These are phyloP conservation scores for Phlyctochytrium planicorne DNA, from an alignment of 192 early-diverging fungal species.

Conservation along the genomic window DNA sequence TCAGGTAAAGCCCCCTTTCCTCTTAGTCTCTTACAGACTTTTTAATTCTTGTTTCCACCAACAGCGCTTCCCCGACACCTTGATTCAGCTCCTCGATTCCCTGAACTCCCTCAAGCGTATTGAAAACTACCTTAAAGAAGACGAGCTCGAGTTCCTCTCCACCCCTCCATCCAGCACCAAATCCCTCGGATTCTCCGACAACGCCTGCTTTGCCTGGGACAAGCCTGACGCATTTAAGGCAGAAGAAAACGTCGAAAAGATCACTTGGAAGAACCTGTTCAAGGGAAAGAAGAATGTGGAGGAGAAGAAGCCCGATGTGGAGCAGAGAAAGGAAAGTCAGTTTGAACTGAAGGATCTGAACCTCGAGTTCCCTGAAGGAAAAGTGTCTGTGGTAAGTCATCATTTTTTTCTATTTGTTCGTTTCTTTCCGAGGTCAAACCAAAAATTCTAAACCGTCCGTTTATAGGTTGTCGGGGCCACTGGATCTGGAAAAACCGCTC, in stretches of 20 bases:
- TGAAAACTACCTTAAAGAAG: slow-evolving; percentile 20
- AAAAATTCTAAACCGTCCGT: neutral
- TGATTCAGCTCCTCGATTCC: slow-evolving; percentile 46
- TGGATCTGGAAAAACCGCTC: slow-evolving; percentile 75
- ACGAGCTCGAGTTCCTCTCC: slow-evolving; percentile 15
- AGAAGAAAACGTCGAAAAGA: neutral
- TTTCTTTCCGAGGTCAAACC: too few species aligned
- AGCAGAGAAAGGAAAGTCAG: neutral
- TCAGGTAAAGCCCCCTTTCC: slow-evolving; percentile 6
- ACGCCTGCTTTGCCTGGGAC: neutral
- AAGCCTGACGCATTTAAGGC: neutral
- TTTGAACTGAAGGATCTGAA: slow-evolving; percentile 66
- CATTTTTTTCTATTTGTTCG: neutral
- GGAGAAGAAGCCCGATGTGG: slow-evolving; percentile 13
- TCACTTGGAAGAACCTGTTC: neutral
- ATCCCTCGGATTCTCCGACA: neutral
- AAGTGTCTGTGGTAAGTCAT: slow-evolving; percentile 60
- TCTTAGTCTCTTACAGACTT: too few species aligned
- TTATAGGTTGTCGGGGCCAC: slow-evolving; percentile 69
- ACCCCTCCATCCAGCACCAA: neutral
- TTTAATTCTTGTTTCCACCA: neutral
- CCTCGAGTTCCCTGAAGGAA: slow-evolving; percentile 66
- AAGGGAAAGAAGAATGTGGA: neutral
- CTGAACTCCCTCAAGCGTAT: slow-evolving; percentile 48
- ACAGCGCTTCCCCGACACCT: slow-evolving; percentile 49